A percentile compares a stretch with the other conserved stretches of the same genome.
Evolutionary conservation across 2,329 filamentous ascomycete genomes (phyloP).

Genomic region (Trichoderma koningii): DNA sequence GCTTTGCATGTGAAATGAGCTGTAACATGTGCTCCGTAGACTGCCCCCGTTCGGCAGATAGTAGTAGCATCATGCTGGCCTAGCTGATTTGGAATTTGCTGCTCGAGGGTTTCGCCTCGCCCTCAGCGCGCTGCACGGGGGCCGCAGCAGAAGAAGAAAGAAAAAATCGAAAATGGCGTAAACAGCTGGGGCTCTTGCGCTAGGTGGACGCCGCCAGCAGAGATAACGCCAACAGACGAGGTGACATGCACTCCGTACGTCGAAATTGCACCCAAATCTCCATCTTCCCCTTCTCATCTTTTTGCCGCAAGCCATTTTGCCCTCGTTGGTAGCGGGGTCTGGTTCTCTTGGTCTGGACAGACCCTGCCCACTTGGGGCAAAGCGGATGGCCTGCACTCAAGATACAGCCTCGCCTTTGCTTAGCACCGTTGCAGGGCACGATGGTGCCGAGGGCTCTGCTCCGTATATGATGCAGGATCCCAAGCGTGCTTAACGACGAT

Average conservation of each 20-base stretch:
- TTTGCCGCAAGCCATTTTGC: conserved; percentile 21
- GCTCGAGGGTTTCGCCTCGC: background rate
- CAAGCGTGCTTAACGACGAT: conserved; percentile 20
- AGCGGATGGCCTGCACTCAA: conserved; percentile 5
- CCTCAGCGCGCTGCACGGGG: background rate
- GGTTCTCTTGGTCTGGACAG: conserved; percentile 9
- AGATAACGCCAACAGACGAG: conserved; percentile 26
- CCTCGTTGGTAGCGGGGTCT: conserved; percentile 25
- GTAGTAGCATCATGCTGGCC: conserved; percentile 15
- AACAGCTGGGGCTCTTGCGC: conserved; percentile 27
- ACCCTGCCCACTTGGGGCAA: conserved; percentile 22
- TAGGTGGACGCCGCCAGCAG: conserved; percentile 22
- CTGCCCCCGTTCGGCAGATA: background rate
- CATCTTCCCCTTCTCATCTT: background rate
- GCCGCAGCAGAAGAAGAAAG: background rate
- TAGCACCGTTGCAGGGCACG: background rate
- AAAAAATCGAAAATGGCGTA: conserved; percentile 24
- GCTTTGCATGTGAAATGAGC: conserved; percentile 11
- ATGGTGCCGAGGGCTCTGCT: background rate
- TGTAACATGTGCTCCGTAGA: background rate
- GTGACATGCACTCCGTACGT: conserved; percentile 21
- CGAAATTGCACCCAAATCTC: conserved; percentile 22
- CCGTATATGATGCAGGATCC: background rate
- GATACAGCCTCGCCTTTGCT: background rate
- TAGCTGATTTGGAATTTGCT: conserved; percentile 20